Evolutionary conservation across 108 stramenopile genomes (phyloP).

Genomic region (Cyclotella kingstonii): DNA sequence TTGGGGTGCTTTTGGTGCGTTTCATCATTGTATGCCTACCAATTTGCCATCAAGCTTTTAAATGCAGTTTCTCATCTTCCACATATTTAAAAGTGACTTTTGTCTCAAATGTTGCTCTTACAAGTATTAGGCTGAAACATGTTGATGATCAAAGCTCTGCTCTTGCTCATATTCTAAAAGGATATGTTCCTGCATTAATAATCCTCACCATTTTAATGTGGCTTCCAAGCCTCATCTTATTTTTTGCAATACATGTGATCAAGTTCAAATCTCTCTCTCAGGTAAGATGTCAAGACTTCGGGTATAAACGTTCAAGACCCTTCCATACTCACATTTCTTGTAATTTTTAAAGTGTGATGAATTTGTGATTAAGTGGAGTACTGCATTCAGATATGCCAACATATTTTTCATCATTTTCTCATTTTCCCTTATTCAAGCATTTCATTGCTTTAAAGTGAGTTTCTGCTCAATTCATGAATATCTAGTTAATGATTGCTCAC

Average conservation of each 20-base stretch:
- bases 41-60: neutral
- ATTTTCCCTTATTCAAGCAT: slow-evolving; percentile 14
- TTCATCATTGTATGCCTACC: no score
- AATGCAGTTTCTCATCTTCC: neutral
- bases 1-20: slow-evolving; percentile 48
- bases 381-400: slow-evolving; percentile 27
- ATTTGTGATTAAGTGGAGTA: slow-evolving; percentile 42
- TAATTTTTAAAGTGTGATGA: slow-evolving; percentile 34
- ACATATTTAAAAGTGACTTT: neutral
- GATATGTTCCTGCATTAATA: slow-evolving; percentile 43
- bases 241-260: slow-evolving; percentile 40
- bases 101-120: neutral
- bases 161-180: slow-evolving; percentile 12
- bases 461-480: no score
- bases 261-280: slow-evolving; percentile 55
- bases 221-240: slow-evolving; percentile 34
- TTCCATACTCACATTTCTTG: no score
- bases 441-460: slow-evolving; percentile 23
- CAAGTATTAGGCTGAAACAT: no score
- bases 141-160: slow-evolving; percentile 3
- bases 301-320: neutral
- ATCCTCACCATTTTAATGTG: slow-evolving; percentile 40
- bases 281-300: slow-evolving; percentile 2
- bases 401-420: slow-evolving; percentile 33
- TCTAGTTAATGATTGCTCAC: no score